phyloP scores from a whole-genome alignment of 176 grass and related monocot genomes.

The Carex cristatella region DNA sequence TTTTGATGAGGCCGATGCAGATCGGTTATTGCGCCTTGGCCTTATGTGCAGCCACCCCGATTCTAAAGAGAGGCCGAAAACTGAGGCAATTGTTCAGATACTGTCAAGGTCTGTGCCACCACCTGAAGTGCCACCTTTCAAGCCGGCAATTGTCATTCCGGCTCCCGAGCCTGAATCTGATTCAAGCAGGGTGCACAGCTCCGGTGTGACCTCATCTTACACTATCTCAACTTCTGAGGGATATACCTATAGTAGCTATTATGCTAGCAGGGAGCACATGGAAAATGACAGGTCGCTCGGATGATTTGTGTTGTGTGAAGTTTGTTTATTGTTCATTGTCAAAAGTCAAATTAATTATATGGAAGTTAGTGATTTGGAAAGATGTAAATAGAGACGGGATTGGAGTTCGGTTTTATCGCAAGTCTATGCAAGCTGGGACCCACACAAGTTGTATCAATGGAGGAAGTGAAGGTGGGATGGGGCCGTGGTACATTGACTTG shows the following conservation, averaged over 20 bases:
- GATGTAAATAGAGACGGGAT: slow-evolving; percentile 5
- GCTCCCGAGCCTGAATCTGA: slow-evolving; percentile 26
- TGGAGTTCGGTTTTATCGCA: not conserved
- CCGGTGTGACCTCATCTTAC: slow-evolving; percentile 30
- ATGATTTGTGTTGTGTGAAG: slow-evolving; percentile 7
- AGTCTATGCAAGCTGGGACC: not conserved
- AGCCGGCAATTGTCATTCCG: slow-evolving; percentile 77
- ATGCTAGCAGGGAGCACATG: slow-evolving; percentile 24
- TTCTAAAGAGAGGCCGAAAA: slow-evolving; percentile 57
- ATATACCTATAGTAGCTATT: slow-evolving; percentile 25
- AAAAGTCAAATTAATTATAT: not conserved
- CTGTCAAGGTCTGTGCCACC: slow-evolving; percentile 30
- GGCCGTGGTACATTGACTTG: not conserved
- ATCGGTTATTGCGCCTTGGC: slow-evolving; percentile 66
- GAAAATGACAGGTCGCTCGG: slow-evolving; percentile 21
- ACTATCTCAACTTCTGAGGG: slow-evolving; percentile 39
- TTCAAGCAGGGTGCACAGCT: slow-evolving; percentile 20
- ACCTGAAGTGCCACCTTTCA: slow-evolving; percentile 41
- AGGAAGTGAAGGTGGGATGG: not conserved
- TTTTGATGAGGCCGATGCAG: slow-evolving; percentile 44
- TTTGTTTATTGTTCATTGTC: not conserved
- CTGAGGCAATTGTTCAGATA: slow-evolving; percentile 42
- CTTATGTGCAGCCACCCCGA: slow-evolving; percentile 82
- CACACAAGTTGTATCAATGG: not conserved
- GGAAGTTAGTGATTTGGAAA: not conserved